Percentiles rank a stretch among this genome's conserved stretches.
phyloP scores from a whole-genome alignment of 140 eudicot species.

The Erigeron philadelphicus region DNA sequence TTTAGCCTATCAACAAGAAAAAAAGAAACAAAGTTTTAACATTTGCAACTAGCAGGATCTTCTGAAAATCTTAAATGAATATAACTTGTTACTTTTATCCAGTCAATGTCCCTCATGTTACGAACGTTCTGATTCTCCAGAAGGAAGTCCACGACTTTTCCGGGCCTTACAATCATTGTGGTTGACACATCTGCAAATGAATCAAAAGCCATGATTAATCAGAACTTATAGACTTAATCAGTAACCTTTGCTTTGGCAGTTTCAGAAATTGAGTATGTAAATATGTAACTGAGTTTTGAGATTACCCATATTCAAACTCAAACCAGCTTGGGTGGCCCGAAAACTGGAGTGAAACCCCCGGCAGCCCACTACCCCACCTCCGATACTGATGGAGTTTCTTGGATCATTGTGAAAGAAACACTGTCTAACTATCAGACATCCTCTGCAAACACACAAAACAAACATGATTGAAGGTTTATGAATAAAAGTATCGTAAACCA shows the following conservation, averaged over 20 bases:
- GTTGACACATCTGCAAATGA: conserved; percentile 54
- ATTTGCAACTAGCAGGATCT: background rate
- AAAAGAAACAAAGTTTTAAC: background rate
- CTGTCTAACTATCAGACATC: conserved; percentile 70
- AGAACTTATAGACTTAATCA: background rate
- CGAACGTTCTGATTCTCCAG: conserved; percentile 54
- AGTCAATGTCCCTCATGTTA: conserved; percentile 43
- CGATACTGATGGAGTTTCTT: conserved; percentile 41
- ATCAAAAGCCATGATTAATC: too few relatives aligned
- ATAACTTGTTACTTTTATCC: conserved; percentile 44
- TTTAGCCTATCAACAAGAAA: conserved; percentile 45
- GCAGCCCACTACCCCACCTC: conserved; percentile 69
- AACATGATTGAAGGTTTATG: background rate
- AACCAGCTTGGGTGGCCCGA: conserved; percentile 63
- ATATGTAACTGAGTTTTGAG: background rate
- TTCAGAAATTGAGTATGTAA: background rate
- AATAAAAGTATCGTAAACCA: background rate
- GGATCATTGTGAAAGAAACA: conserved; percentile 62
- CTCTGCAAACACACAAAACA: conserved; percentile 33
- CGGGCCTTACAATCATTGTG: conserved; percentile 63
- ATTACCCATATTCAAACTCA: conserved; percentile 67
- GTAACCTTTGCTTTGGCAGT: background rate
- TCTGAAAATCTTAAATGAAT: background rate
- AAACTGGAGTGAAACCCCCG: conserved; percentile 79
- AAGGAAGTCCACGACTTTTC: conserved; percentile 61